Percentiles rank a stretch among this genome's conserved stretches.
phyloP scores from a whole-genome alignment of 2,329 filamentous ascomycete genomes.

The Neopestalotiopsis rosae region DNA sequence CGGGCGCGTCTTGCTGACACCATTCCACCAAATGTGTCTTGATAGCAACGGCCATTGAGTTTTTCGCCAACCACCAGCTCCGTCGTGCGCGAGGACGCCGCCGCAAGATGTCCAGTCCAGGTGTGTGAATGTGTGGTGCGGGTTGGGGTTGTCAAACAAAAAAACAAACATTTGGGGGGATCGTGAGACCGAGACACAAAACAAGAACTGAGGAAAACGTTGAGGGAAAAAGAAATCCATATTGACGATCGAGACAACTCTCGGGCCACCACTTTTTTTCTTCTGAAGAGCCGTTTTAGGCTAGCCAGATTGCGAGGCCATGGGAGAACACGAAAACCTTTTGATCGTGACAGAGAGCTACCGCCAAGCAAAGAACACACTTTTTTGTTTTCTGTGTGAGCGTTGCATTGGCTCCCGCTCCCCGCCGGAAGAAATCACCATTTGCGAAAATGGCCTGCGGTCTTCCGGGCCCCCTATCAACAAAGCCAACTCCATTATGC shows the following conservation, averaged over 20 bases:
- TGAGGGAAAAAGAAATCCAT: constrained; percentile 17
- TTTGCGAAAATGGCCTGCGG: constrained; percentile 32
- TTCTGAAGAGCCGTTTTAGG: not conserved
- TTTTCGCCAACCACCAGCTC: not conserved
- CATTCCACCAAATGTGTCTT: not conserved
- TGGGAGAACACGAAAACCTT: constrained; percentile 10
- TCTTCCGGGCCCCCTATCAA: constrained; percentile 34
- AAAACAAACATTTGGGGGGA: constrained; percentile 14
- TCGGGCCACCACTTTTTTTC: constrained; percentile 13
- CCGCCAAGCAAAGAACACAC: constrained; percentile 34
- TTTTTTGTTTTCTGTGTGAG: constrained; percentile 27
- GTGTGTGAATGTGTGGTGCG: constrained; percentile 4
- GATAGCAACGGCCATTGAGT: constrained; percentile 1
- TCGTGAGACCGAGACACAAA: constrained; percentile 16
- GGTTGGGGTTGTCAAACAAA: constrained; percentile 14
- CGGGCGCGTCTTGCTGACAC: not conserved
- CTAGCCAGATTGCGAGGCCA: constrained; percentile 10
- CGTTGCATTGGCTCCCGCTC: constrained; percentile 28
- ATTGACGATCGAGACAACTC: constrained; percentile 17
- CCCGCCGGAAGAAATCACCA: constrained; percentile 28
- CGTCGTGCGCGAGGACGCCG: constrained; percentile 12
- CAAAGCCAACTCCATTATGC: constrained; percentile 37
- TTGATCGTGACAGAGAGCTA: constrained; percentile 30
- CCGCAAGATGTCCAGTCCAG: constrained; percentile 12
- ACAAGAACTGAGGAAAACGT: constrained; percentile 16